A percentile compares a stretch with the other conserved stretches of the same genome.
Evolutionary conservation across 1,284 basidiomycete genomes (phyloP).

Genomic region (Apiotrichum porosum): DNA sequence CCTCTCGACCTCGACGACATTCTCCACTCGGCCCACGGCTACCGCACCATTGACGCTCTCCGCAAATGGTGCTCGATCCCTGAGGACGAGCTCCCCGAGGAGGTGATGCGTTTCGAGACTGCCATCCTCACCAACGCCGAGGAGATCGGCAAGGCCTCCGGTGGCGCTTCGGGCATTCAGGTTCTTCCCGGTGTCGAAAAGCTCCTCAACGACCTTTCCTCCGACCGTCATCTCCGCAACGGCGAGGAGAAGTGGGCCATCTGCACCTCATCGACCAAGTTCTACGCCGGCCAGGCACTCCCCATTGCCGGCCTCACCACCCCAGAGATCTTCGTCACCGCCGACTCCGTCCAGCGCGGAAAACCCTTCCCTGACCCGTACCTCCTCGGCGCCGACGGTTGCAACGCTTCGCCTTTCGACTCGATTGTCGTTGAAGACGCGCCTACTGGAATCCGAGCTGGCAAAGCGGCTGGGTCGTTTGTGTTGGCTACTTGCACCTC

Average conservation of each 20-base stretch:
- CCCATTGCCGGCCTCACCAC: conserved; percentile 47
- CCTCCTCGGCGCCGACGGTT: conserved; percentile 49
- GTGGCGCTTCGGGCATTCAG: conserved; percentile 44
- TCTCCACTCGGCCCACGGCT: conserved; percentile 44
- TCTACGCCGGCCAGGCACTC: conserved; percentile 48
- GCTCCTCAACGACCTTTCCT: conserved; percentile 37
- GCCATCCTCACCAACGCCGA: conserved; percentile 46
- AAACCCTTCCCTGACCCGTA: conserved; percentile 53
- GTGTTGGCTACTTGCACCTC: conserved; percentile 51
- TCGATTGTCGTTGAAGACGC: conserved; percentile 52
- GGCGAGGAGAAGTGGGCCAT: conserved; percentile 49
- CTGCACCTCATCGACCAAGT: conserved; percentile 47
- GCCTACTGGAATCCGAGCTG: conserved; percentile 50
- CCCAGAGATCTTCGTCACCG: conserved; percentile 50
- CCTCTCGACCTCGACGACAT: conserved; percentile 46
- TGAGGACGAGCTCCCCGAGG: conserved; percentile 41
- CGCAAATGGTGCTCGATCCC: conserved; percentile 47
- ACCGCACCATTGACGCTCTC: conserved; percentile 46
- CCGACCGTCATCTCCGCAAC: conserved; percentile 32
- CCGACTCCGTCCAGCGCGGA: conserved; percentile 50
- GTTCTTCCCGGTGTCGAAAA: conserved; percentile 45
- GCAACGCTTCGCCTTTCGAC: conserved; percentile 45
- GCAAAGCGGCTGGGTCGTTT: conserved; percentile 49
- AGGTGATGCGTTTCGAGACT: conserved; percentile 48
- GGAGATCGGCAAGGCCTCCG: conserved; percentile 32